These are phyloP conservation scores for Sisymbrium altissimum DNA, from an alignment of 345 rosid species.

Conservation along the genomic window DNA sequence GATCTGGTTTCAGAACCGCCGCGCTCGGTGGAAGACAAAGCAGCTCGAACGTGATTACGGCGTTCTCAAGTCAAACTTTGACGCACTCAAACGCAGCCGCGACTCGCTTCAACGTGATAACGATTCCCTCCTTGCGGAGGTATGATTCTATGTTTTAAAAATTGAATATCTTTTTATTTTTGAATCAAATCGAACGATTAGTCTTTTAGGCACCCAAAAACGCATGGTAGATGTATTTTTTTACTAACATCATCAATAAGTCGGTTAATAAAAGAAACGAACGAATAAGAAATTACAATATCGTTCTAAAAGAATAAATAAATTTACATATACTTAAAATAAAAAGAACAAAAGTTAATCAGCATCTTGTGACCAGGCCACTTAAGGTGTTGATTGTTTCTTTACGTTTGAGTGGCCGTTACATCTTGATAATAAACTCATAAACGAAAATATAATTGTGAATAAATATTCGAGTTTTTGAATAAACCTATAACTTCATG, in stretches of 20 bases:
- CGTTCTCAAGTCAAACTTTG: slow-evolving; percentile 56
- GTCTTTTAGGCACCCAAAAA: not conserved
- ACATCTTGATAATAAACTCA: not conserved
- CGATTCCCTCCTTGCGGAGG: slow-evolving; percentile 76
- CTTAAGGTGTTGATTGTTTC: too few relatives aligned
- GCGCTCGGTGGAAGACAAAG: slow-evolving; percentile 91
- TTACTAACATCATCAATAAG: not conserved
- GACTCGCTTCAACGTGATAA: slow-evolving; percentile 75
- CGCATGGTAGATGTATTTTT: not conserved
- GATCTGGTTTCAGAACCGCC: slow-evolving; percentile 90
- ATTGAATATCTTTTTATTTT: not conserved
- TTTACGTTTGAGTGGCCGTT: not conserved
- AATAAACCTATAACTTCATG: not conserved
- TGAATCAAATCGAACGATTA: not conserved
- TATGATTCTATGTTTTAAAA: slow-evolving; percentile 5
- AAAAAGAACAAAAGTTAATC: slow-evolving; percentile 31
- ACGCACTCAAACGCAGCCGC: slow-evolving; percentile 53
- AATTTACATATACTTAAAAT: too few relatives aligned
- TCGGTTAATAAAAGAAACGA: not conserved
- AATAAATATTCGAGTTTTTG: not conserved
- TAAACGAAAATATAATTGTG: too few relatives aligned
- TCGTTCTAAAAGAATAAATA: too few relatives aligned
- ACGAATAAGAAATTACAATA: too few relatives aligned
- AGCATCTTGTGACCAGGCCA: too few relatives aligned
- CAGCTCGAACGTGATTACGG: slow-evolving; percentile 75